Percentiles rank a stretch among this genome's conserved stretches.
These are phyloP conservation scores for Fusarium nanum DNA, from an alignment of 2,329 filamentous ascomycete species.

Conservation along the genomic window DNA sequence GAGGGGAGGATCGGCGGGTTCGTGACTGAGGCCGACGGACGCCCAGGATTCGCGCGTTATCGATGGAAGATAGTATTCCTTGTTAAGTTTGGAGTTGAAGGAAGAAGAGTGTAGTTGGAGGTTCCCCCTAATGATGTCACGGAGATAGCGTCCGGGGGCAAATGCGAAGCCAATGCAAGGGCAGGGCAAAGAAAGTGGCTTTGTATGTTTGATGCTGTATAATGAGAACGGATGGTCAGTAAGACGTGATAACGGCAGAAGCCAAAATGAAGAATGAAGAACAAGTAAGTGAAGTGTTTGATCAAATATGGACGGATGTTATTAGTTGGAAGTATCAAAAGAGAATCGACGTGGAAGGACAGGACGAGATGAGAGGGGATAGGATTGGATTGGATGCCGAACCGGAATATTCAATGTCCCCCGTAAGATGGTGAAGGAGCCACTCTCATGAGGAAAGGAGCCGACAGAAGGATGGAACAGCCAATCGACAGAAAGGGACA, in stretches of 20 bases:
- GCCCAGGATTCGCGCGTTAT: conserved; percentile 26
- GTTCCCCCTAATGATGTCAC: conserved; percentile 49
- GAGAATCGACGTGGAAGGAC: conserved; percentile 32
- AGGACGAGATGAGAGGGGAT: conserved; percentile 40
- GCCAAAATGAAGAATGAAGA: conserved; percentile 19
- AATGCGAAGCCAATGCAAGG: conserved; percentile 41
- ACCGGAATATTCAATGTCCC: conserved; percentile 45
- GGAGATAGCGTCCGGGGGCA: conserved; percentile 34
- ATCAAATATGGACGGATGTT: conserved; percentile 9
- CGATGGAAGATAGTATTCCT: conserved; percentile 23
- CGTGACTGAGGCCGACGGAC: conserved; percentile 10
- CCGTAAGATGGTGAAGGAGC: conserved; percentile 37
- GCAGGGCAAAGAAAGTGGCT: conserved; percentile 35
- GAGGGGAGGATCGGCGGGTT: conserved; percentile 24
- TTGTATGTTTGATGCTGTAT: conserved; percentile 35
- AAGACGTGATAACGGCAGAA: conserved; percentile 19
- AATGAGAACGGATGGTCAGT: conserved; percentile 32
- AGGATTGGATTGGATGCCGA: conserved; percentile 11
- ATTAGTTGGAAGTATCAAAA: conserved; percentile 18
- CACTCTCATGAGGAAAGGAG: conserved; percentile 42
- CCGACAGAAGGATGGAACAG: conserved; percentile 19
- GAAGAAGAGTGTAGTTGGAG: conserved; percentile 23
- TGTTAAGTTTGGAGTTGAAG: conserved; percentile 18
- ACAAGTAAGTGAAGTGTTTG: conserved; percentile 2
- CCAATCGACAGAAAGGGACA: conserved; percentile 39